These are phyloP conservation scores for Theileria annulata DNA, from an alignment of 169 alveolate species.

Conservation along the genomic window DNA sequence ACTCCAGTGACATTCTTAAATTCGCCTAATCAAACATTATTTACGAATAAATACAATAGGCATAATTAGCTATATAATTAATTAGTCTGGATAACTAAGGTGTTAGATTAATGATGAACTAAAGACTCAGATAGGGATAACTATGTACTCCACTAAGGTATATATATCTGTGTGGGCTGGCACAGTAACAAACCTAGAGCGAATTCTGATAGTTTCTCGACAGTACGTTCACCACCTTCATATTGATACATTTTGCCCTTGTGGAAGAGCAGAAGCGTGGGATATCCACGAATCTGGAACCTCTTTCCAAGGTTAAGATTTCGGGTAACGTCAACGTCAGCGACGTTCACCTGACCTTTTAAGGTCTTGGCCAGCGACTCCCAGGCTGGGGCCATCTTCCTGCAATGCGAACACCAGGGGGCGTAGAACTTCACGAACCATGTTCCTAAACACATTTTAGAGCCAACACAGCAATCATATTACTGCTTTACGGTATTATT, in stretches of 20 bases:
- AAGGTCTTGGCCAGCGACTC: constrained; percentile 91
- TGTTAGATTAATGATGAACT: no score
- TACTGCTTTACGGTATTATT: constrained; percentile 13
- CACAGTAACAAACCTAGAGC: constrained; percentile 46
- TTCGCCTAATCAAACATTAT: background rate
- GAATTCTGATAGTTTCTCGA: constrained; percentile 68
- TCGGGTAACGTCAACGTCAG: constrained; percentile 80
- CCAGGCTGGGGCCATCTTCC: constrained; percentile 87
- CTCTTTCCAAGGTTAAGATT: constrained; percentile 76
- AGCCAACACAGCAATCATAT: no score
- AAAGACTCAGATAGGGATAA: no score
- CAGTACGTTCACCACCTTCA: constrained; percentile 68
- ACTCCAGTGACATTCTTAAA: background rate
- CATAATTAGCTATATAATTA: background rate
- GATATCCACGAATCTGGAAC: constrained; percentile 91
- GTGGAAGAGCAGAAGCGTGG: constrained; percentile 91
- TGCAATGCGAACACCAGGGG: constrained; percentile 93
- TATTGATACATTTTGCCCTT: constrained; percentile 88
- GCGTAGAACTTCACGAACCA: constrained; percentile 92
- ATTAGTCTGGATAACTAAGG: no score
- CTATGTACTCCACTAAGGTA: no score
- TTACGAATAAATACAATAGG: background rate
- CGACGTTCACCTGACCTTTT: constrained; percentile 79
- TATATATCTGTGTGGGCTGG: constrained; percentile 17
- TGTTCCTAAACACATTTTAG: constrained; percentile 61